Conservation (phyloP, 306 rosid genomes). For the Hylodesmum podocarpum region DNA sequence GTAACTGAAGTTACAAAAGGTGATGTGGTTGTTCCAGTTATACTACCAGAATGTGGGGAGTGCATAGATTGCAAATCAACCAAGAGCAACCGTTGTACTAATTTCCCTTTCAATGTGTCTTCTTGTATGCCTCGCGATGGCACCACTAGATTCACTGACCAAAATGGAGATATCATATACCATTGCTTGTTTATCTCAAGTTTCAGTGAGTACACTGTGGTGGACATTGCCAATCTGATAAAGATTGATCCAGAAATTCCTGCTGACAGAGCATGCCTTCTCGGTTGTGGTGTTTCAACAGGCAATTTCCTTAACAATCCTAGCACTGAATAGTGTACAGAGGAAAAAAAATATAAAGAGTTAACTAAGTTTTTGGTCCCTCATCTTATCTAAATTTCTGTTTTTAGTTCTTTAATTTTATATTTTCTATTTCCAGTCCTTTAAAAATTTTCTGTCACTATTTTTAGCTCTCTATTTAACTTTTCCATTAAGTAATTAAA, state of each 20-base stretch:
- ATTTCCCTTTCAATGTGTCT: constrained; percentile 58
- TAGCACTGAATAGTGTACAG: not conserved
- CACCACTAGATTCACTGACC: constrained; percentile 70
- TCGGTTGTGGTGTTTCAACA: constrained; percentile 71
- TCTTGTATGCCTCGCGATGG: constrained; percentile 64
- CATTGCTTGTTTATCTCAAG: constrained; percentile 74
- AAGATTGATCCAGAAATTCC: constrained; percentile 55
- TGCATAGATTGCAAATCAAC: constrained; percentile 63
- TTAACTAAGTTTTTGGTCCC: too few relatives aligned
- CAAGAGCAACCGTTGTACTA: constrained; percentile 73
- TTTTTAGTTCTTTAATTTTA: too few relatives aligned
- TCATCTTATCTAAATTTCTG: too few relatives aligned
- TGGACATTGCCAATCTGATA: constrained; percentile 59
- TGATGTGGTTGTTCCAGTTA: constrained; percentile 65
- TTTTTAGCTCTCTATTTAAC: too few relatives aligned
- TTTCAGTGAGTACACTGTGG: constrained; percentile 69
- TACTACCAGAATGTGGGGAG: constrained; percentile 69
- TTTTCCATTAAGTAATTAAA: too few relatives aligned
- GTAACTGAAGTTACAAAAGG: constrained; percentile 70
- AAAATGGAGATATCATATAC: constrained; percentile 50
- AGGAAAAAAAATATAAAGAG: not conserved
- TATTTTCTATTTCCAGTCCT: too few relatives aligned
- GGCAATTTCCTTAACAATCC: constrained; percentile 37
- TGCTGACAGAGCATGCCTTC: constrained; percentile 70
- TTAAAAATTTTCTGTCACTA: too few relatives aligned